Evolutionary conservation across 176 grass and related monocot species (phyloP), one percentile per base, ranked within the genome.

Genomic region (Cocos nucifera): DNA sequence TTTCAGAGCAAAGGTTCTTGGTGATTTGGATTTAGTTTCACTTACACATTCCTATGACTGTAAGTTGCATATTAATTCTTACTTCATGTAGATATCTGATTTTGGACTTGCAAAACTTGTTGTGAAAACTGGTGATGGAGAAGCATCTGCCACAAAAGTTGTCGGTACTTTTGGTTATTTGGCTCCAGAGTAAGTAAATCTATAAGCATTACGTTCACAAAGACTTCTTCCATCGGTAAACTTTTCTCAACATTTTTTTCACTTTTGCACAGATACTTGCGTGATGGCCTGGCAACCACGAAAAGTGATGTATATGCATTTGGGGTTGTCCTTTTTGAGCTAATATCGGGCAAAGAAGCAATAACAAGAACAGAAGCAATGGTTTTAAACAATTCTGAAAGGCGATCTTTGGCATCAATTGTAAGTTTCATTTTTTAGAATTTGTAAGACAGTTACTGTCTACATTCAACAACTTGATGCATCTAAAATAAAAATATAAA

Each of bases 291-390:
- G 53, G 93, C 93, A 49, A 98, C 93, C 73, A 77, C 79, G 3
- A 98, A 98, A 76, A 89, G 87, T 26, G 93, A 98, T 69, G 93
- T 98, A 28, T 98, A 98, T 86, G 93, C 93, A 70, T 98, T 92
- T 15, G 93, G 93, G 5, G 87, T 98, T 15, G 87, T 98, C 50
- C 84, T 98, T 63, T 98, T 98, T 64, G 93, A 98, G 73, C 48
- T 98, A 67, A 83, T 98, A 83, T 92, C 93, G 65, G 88, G 84
- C 69, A 98, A 83, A 77, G 82, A 92, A 25, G 93, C 93, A 20
- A 98, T 98, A 71, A 98, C 93, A 44, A 87, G 79, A 69, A 65
- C 84, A 24, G 87, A 77, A 61, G 63, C 81, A 72, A 70, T 74
- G 15, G 60, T 63, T 49, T 39, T 60, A 56, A 76, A 71, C 71